Evolutionary conservation across 2,329 filamentous ascomycete genomes (phyloP), one percentile per base, ranked within the genome.

Genomic region (Aspergillus transmontanensis): DNA sequence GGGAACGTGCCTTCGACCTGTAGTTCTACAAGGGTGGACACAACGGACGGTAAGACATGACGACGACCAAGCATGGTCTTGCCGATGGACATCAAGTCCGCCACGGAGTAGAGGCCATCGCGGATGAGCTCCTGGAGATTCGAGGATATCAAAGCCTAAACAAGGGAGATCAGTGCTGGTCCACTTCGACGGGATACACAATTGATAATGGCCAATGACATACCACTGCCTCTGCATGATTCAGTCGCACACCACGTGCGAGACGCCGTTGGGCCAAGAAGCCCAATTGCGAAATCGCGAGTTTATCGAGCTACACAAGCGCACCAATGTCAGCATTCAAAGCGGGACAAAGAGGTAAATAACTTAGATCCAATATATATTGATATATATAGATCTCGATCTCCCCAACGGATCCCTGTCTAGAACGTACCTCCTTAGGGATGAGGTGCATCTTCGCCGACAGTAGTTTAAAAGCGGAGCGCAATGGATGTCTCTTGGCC

Each of bases 61-160:
- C 94, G 91, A 11, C 94, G 91, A 67, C 94, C 94, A 3, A 98
- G 90, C 89, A 98, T 94, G 60, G 91, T 94, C 71, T 92, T 89
- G 71, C 94, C 94, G 67, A 97, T 87, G 65, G 88, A 83, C 94
- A 98, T 98, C 75, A 98, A 91, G 77, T 97, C 93, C 45, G 94
- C 90, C 59, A 98, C 94, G 16, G 87, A 91, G 81, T 97, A 92
- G 70, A 90, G 89, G 75, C 94, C 94, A 94, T 98, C 94, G 77
- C 94, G 94, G 77, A 98, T 96, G 72, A 97, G 89, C 86, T 98
- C 94, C 79, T 97, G 94, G 57, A 98, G 85, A 77, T 94, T 94
- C 75, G 87, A 93, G 66, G 94, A 89, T 73, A 97, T 96, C 69
- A 76, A 66, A 28, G 77, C 75, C 75, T 80, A 69, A 16, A 34